These are phyloP conservation scores for Ogataea pignaliae DNA, from an alignment of 805 yeast genomes.

Conservation along the genomic window DNA sequence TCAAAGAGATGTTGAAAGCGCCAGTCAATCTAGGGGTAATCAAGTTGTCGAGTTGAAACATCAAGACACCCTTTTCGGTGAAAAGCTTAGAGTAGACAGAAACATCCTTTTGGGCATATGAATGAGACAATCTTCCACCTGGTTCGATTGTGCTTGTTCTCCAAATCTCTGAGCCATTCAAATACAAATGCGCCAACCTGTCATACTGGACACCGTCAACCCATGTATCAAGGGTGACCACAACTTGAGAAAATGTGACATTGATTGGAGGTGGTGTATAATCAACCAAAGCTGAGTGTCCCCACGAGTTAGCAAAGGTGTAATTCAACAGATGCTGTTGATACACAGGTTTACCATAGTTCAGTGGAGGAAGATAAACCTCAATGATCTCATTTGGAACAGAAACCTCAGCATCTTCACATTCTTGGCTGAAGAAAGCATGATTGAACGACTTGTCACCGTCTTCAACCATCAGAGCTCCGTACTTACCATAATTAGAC, in stretches of 20 bases:
- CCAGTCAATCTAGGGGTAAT: conserved; percentile 55
- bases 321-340: conserved; percentile 38
- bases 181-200: conserved; percentile 57
- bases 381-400: conserved; percentile 28
- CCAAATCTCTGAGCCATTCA: conserved; percentile 69
- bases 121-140: conserved; percentile 42
- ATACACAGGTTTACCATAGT: conserved; percentile 35
- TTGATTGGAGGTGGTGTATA: conserved; percentile 43
- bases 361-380: conserved; percentile 25
- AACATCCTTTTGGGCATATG: conserved; percentile 58
- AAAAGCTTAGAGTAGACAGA: conserved; percentile 52
- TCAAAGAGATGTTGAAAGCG: conserved; percentile 47
- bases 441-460: not conserved
- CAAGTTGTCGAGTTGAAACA: conserved; percentile 64
- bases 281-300: conserved; percentile 41
- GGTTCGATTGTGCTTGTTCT: conserved; percentile 86
- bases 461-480: too few relatives aligned
- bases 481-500: too few relatives aligned
- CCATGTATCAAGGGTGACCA: conserved; percentile 47
- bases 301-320: conserved; percentile 59
- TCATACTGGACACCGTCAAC: conserved; percentile 62
- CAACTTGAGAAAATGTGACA: conserved; percentile 45
- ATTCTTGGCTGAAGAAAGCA: not conserved
- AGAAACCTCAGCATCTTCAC: not conserved
- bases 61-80: conserved; percentile 33